A percentile compares a stretch with the other conserved stretches of the same genome.
These are phyloP conservation scores for Mycocentrospora acerina DNA, from an alignment of 2,329 filamentous ascomycete genomes.

Conservation along the genomic window DNA sequence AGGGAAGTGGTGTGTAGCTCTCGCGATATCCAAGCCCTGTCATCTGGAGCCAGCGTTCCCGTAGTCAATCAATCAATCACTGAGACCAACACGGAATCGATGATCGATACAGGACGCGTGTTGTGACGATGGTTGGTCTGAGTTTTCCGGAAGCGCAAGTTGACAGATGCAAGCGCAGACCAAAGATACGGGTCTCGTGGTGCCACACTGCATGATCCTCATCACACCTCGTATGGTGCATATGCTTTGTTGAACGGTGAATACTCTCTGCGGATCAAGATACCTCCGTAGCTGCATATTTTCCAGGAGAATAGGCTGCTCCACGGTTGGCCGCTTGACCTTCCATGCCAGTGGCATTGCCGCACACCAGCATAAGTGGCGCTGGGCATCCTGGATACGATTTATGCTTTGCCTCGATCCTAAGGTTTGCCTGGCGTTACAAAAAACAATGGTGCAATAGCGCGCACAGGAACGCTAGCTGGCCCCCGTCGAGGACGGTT, in stretches of 20 bases:
- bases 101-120: slow-evolving; percentile 16
- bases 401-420: slow-evolving; percentile 21
- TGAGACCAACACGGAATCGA: slow-evolving; percentile 16
- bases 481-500: slow-evolving; percentile 27
- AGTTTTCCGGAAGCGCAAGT: slow-evolving; percentile 31
- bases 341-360: slow-evolving; percentile 12
- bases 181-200: slow-evolving; percentile 33
- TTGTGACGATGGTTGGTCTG: slow-evolving; percentile 23
- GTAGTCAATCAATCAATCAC: slow-evolving; percentile 11
- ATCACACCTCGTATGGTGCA: slow-evolving; percentile 12
- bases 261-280: background rate
- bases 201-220: slow-evolving; percentile 35
- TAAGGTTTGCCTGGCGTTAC: slow-evolving; percentile 25
- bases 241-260: slow-evolving; percentile 7
- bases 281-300: background rate
- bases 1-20: slow-evolving; percentile 6
- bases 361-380: slow-evolving; percentile 15
- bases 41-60: slow-evolving; percentile 15
- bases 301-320: background rate
- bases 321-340: slow-evolving; percentile 6
- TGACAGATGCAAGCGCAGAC: slow-evolving; percentile 37
- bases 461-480: slow-evolving; percentile 23
- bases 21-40: slow-evolving; percentile 15
- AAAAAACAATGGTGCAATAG: slow-evolving; percentile 30
- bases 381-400: slow-evolving; percentile 18